Evolutionary conservation across 2,329 filamentous ascomycete species (phyloP), one percentile per base, ranked within the genome.

Genomic region (Trichophyton simii): DNA sequence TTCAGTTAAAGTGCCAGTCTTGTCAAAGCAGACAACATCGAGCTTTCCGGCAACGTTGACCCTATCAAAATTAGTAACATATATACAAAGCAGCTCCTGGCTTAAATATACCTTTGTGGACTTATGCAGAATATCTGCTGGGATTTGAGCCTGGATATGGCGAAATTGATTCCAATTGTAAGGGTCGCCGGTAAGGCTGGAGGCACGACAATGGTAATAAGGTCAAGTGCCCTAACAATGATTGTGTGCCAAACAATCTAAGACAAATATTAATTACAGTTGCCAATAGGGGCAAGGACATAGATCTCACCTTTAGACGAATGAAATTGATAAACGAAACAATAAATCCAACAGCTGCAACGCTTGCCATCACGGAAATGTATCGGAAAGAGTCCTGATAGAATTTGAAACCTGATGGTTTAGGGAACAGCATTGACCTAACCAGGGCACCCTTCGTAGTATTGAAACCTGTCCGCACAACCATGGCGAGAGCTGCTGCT

Each of bases 61-160:
- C 68, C 94, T 78, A 63, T 60, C 48, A 18, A 31, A 3, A 9
- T 52, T 52, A 52, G 46, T 3, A 22, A 5, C 41, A n/a, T n/a
- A n/a, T 44, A 44, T 38, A 38, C 34, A 38, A 38, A 38, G 34
- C 31, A 15, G 15, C 9, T 9, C 6, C 25, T 28, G 13, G 9
- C 22, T 25, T 18, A 15, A 8, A 62, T 6, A 20, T 46, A 77
- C 76, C 74, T 84, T 70, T 99, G 94, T 0, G 95, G 94, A 66
- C 92, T 97, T 69, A 97, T 99, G 70, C 94, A 99, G 71, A 96
- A 99, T 42, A 99, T 96, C 50, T 91, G 83, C 72, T 95, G 91
- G 65, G 86, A 84, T 75, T 91, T 96, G 34, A 99, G 79, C 28
- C 94, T 84, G 9, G 83, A 86, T 1, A 99, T 78, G 1, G 94